phyloP scores from a whole-genome alignment of 2,329 filamentous ascomycete species.

The Thyridium curvatum region DNA sequence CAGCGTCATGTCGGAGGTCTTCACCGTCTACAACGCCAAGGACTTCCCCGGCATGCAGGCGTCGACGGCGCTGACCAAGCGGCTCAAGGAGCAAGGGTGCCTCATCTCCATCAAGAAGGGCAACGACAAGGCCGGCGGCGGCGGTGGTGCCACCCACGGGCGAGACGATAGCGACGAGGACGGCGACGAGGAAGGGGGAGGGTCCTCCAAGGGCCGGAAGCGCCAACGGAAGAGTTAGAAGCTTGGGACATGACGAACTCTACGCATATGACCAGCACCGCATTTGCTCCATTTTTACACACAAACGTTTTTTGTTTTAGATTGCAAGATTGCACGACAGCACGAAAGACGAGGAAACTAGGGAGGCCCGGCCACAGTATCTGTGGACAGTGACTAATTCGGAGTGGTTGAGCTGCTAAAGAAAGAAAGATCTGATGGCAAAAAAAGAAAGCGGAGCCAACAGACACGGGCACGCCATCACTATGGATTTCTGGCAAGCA shows the following conservation, averaged over 20 bases:
- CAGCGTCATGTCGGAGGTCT: slow-evolving; percentile 58
- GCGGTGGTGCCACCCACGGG: slow-evolving; percentile 12
- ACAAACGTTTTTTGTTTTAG: too few relatives aligned
- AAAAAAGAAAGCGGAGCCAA: background rate
- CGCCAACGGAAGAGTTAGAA: slow-evolving; percentile 5
- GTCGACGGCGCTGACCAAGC: slow-evolving; percentile 67
- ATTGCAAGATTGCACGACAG: slow-evolving; percentile 6
- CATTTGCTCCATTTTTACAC: too few relatives aligned
- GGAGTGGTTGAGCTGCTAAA: too few relatives aligned
- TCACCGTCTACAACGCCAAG: slow-evolving; percentile 76
- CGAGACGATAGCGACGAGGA: slow-evolving; percentile 39
- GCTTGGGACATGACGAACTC: slow-evolving; percentile 11
- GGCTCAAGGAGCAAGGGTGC: slow-evolving; percentile 71
- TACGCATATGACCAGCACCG: too few relatives aligned
- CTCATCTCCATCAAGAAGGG: slow-evolving; percentile 85
- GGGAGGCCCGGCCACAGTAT: too few relatives aligned
- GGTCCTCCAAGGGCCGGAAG: slow-evolving; percentile 7
- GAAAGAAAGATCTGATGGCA: too few relatives aligned
- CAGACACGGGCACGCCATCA: background rate
- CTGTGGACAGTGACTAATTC: too few relatives aligned
- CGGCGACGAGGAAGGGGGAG: slow-evolving; percentile 29
- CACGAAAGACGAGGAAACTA: background rate
- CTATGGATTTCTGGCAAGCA: background rate
- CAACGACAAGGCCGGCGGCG: slow-evolving; percentile 52
- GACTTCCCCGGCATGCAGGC: slow-evolving; percentile 82